These are phyloP conservation scores for Mycena galopus DNA, from an alignment of 768 basidiomycete genomes.

Conservation along the genomic window DNA sequence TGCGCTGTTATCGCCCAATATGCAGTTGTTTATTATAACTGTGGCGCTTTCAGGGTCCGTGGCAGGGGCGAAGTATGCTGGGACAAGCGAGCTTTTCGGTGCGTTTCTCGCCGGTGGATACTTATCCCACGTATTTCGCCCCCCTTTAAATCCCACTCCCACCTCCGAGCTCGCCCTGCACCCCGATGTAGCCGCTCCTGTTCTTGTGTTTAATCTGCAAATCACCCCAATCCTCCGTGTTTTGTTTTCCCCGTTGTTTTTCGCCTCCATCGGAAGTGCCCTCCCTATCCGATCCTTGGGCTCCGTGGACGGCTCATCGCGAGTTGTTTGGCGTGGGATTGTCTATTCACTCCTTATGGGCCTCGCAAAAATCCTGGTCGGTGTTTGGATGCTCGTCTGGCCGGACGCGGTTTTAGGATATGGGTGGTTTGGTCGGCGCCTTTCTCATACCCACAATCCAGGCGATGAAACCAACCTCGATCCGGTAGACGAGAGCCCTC, in stretches of 20 bases:
- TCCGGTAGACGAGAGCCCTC: background rate
- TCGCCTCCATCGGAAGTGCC: constrained; percentile 72
- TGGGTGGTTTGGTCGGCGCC: constrained; percentile 30
- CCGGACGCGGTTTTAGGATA: constrained; percentile 31
- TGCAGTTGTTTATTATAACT: constrained; percentile 54
- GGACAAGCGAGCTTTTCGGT: constrained; percentile 73
- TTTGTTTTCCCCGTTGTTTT: constrained; percentile 74
- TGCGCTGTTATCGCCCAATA: constrained; percentile 26
- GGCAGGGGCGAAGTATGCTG: constrained; percentile 63
- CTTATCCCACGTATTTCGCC: no score
- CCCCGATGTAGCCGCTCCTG: constrained; percentile 15
- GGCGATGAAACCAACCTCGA: background rate
- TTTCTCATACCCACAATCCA: background rate
- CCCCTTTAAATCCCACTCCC: no score
- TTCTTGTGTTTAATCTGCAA: constrained; percentile 50
- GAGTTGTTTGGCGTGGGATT: constrained; percentile 47
- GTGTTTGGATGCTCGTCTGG: constrained; percentile 58
- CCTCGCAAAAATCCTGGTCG: constrained; percentile 64
- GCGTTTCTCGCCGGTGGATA: constrained; percentile 71
- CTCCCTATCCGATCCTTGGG: constrained; percentile 62
- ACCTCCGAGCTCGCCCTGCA: no score
- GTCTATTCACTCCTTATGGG: constrained; percentile 71
- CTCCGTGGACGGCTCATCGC: constrained; percentile 54
- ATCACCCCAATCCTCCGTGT: constrained; percentile 53
- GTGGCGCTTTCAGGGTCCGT: constrained; percentile 58